Base-by-base conservation (phyloP, 441 rosid genomes). In the Adansonia rubrostipa region DNA sequence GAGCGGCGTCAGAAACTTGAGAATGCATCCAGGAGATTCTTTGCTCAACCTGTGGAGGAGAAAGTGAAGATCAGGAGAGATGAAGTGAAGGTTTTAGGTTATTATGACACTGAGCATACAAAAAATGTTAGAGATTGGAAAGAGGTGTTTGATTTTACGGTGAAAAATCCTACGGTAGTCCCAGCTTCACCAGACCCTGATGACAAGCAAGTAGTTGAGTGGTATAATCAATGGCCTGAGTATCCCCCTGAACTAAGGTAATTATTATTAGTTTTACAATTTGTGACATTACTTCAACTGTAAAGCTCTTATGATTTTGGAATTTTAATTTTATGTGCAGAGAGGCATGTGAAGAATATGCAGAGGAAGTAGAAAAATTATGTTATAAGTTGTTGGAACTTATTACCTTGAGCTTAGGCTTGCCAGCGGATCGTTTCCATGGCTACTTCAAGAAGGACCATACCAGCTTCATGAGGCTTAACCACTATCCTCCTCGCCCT, bases 121-220 rank as follows among this genome's bases (percentile, higher is more conserved):
- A 92, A 91, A 84, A 93, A 91, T 81, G 90, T 92, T 73, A 85
- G 91, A 79, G 98, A 92, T n/a, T 92, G 94, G 98, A 92, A 89
- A 79, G 95, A 93, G 50, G 83, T 92, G 10, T 89, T 91, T 45
- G 95, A 93, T 28, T 28, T 28, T 28, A n/a, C 72, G 0, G 65
- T 84, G 42, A 80, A 87, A 6, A 84, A 85, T 15, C 89, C 89
- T 3, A 84, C 85, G 1, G 50, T 80, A 0, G 77, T 83, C 44
- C 88, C 93, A 47, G 91, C 93, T 71, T 87, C 89, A 0, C 22
- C 80, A 11, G 81, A 82, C 5, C 87, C 84, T 28, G 82, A 82
- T 73, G 88, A 87, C 15, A n/a, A 80, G 11, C 88, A 84, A 9
- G 72, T 84, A 3, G 77, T 78, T 48, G 61, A 71, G 76, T 86